Percentiles rank a stretch among this genome's conserved stretches.
These are phyloP conservation scores for Atractiella rhizophila DNA, from an alignment of 768 basidiomycete species.

Conservation along the genomic window DNA sequence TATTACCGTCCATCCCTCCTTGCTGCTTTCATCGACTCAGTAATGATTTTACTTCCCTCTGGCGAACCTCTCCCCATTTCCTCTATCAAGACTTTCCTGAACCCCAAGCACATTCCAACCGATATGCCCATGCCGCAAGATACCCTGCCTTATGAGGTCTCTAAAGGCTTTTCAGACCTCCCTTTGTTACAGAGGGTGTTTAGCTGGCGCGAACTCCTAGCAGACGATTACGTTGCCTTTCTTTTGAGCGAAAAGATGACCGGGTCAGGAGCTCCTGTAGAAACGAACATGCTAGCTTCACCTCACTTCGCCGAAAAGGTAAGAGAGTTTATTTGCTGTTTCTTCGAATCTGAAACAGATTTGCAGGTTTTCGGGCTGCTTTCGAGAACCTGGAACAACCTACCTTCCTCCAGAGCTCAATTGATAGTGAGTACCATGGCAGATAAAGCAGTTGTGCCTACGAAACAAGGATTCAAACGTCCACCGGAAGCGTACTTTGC, in stretches of 20 bases:
- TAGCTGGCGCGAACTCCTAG: slow-evolving; percentile 50
- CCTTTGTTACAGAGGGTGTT: slow-evolving; percentile 33
- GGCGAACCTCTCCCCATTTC: slow-evolving; percentile 32
- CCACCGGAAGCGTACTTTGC: slow-evolving; percentile 45
- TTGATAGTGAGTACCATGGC: slow-evolving; percentile 30
- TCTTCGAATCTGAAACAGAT: background rate
- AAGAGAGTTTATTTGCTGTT: slow-evolving; percentile 27
- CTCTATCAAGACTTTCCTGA: slow-evolving; percentile 45
- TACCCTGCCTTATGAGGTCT: slow-evolving; percentile 41
- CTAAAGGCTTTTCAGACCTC: slow-evolving; percentile 33
- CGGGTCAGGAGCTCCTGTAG: slow-evolving; percentile 20
- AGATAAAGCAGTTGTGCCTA: slow-evolving; percentile 39
- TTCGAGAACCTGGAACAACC: slow-evolving; percentile 44
- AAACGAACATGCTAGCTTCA: slow-evolving; percentile 40
- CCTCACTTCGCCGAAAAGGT: slow-evolving; percentile 59
- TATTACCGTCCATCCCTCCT: slow-evolving; percentile 25
- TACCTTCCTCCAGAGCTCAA: slow-evolving; percentile 29
- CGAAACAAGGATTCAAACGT: slow-evolving; percentile 41
- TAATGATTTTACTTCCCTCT: slow-evolving; percentile 29
- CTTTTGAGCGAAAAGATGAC: slow-evolving; percentile 30
- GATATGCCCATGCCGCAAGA: slow-evolving; percentile 52
- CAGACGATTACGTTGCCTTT: slow-evolving; percentile 50
- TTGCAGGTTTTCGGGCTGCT: slow-evolving; percentile 6
- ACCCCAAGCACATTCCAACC: slow-evolving; percentile 38
- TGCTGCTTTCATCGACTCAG: slow-evolving; percentile 40